These are phyloP conservation scores for Diaporthe eres DNA, from an alignment of 2,329 filamentous ascomycete genomes.

Conservation along the genomic window DNA sequence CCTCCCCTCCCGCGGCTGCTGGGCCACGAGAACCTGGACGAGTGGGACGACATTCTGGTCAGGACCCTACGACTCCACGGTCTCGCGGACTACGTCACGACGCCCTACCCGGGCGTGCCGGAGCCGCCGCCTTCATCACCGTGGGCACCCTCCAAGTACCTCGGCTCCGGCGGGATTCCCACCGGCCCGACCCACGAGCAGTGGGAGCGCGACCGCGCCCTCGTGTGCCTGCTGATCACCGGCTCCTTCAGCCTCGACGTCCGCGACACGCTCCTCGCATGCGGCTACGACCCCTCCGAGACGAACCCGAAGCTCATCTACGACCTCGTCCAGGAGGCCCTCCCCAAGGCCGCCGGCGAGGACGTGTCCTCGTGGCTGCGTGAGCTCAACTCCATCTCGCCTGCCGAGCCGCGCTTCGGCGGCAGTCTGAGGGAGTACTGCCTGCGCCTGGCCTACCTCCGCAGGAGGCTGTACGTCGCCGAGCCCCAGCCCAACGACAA, in stretches of 20 bases:
- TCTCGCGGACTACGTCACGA: slow-evolving; percentile 35
- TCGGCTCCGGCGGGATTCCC: background rate
- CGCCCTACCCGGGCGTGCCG: slow-evolving; percentile 34
- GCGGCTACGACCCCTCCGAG: slow-evolving; percentile 39
- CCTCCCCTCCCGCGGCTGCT: slow-evolving; percentile 37
- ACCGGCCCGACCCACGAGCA: slow-evolving; percentile 26
- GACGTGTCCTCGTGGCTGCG: slow-evolving; percentile 38
- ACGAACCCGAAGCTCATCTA: slow-evolving; percentile 34
- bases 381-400: slow-evolving; percentile 37
- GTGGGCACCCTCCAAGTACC: slow-evolving; percentile 19
- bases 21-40: slow-evolving; percentile 40
- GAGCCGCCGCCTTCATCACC: slow-evolving; percentile 7
- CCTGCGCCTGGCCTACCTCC: slow-evolving; percentile 39
- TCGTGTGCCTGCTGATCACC: slow-evolving; percentile 40
- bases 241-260: slow-evolving; percentile 40
- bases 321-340: slow-evolving; percentile 39
- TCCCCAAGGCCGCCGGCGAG: slow-evolving; percentile 37
- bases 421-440: slow-evolving; percentile 38
- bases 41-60: slow-evolving; percentile 40
- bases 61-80: slow-evolving; percentile 38
- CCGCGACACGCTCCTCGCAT: slow-evolving; percentile 41
- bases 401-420: slow-evolving; percentile 38
- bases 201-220: slow-evolving; percentile 36
- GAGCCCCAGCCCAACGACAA: slow-evolving; percentile 42
- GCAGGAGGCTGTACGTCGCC: slow-evolving; percentile 37